Evolutionary conservation across 371 early-diverging fungal genomes (phyloP).

Genomic region (Sporodiniella umbellata): DNA sequence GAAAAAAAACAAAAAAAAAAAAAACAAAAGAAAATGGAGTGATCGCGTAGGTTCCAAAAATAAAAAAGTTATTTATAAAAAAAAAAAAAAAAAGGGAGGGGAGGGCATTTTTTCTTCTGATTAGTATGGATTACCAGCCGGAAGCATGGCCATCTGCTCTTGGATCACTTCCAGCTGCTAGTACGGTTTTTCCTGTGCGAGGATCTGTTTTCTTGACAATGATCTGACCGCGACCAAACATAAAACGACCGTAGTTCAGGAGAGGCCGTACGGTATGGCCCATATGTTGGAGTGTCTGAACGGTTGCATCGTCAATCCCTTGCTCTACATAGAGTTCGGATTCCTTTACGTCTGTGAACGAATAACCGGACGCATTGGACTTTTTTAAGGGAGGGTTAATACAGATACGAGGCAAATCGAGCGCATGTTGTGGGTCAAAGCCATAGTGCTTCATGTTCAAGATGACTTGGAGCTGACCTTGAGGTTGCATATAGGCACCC

Average conservation of each 20-base stretch:
- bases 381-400: constrained; percentile 35
- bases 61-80: no score
- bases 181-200: constrained; percentile 44
- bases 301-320: constrained; percentile 41
- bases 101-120: background rate
- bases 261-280: constrained; percentile 57
- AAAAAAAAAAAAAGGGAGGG: background rate
- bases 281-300: constrained; percentile 43
- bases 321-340: constrained; percentile 62
- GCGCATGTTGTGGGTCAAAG: constrained; percentile 63
- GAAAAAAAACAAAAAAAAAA: no score
- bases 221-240: constrained; percentile 81
- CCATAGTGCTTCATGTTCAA: constrained; percentile 61
- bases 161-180: constrained; percentile 68
- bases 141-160: constrained; percentile 66
- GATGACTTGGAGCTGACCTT: constrained; percentile 82
- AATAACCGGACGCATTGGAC: constrained; percentile 23
- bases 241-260: constrained; percentile 32
- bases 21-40: no score
- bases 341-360: constrained; percentile 29
- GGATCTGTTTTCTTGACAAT: constrained; percentile 35
- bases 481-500: constrained; percentile 75
- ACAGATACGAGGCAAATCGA: constrained; percentile 74
- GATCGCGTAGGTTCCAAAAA: no score
- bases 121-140: constrained; percentile 40